These are phyloP conservation scores for Agaricus bisporus DNA, from an alignment of 768 basidiomycete genomes.

Conservation along the genomic window DNA sequence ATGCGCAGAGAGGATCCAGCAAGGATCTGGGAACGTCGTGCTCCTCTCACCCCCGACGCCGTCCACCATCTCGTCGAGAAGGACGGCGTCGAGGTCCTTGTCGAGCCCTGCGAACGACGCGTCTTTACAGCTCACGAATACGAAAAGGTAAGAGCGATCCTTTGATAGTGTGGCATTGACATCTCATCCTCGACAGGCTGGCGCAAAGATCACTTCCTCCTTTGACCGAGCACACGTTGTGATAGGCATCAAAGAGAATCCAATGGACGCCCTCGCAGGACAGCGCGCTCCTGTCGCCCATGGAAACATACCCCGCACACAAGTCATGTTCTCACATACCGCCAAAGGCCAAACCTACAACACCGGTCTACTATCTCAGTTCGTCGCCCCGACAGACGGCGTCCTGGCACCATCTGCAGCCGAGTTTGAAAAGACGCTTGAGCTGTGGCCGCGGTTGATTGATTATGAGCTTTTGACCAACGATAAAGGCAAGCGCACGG, in stretches of 20 bases:
- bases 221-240: conserved; percentile 66
- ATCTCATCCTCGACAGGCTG: conserved; percentile 47
- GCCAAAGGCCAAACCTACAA: conserved; percentile 86
- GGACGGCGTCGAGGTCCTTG: conserved; percentile 57
- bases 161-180: background rate
- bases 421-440: conserved; percentile 12
- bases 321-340: conserved; percentile 92
- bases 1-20: conserved; percentile 67
- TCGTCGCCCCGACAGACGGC: conserved; percentile 29
- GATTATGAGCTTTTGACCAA: conserved; percentile 83
- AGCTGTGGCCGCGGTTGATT: conserved; percentile 47
- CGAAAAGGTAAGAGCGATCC: conserved; percentile 42
- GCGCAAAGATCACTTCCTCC: conserved; percentile 57
- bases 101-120: conserved; percentile 72
- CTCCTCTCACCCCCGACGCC: conserved; percentile 73
- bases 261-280: conserved; percentile 50
- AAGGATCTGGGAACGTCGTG: conserved; percentile 84
- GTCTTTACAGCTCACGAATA: conserved; percentile 66
- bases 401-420: conserved; percentile 4
- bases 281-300: conserved; percentile 29
- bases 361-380: conserved; percentile 66
- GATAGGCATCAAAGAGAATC: conserved; percentile 87
- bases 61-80: conserved; percentile 54
- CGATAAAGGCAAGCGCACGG: conserved; percentile 59
- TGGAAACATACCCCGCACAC: conserved; percentile 42